Evolutionary conservation across 257 asterid species (phyloP).

Genomic region (Rubia yunnanensis): DNA sequence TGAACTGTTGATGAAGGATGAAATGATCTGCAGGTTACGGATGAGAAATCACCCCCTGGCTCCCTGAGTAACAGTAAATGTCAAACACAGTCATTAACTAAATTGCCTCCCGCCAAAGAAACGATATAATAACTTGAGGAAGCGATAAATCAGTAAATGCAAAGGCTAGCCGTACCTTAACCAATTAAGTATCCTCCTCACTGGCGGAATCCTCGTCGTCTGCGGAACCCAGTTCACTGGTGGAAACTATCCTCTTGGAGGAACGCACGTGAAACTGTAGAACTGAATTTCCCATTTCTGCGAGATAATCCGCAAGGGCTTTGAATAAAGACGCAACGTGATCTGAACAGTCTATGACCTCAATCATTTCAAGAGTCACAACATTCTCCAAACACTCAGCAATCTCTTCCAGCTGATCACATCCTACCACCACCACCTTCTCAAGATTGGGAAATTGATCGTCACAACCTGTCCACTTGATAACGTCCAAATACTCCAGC

Average conservation of each 20-base stretch:
- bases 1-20: background rate
- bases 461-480: conserved; percentile 2
- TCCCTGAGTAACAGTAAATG: too few relatives aligned
- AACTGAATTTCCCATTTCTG: background rate
- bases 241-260: background rate
- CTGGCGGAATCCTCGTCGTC: too few relatives aligned
- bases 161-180: too few relatives aligned
- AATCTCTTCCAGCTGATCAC: background rate
- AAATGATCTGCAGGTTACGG: background rate
- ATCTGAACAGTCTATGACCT: background rate
- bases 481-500: background rate
- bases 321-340: background rate
- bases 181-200: too few relatives aligned
- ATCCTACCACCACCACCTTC: background rate
- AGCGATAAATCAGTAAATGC: too few relatives aligned
- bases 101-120: too few relatives aligned
- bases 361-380: conserved; percentile 2
- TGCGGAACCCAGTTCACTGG: too few relatives aligned
- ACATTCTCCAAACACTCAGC: background rate
- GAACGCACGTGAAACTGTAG: background rate
- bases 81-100: too few relatives aligned
- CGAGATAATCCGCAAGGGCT: background rate
- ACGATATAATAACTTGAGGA: too few relatives aligned
- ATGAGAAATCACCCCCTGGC: too few relatives aligned
- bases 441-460: background rate